phyloP scores from a whole-genome alignment of 495 filamentous ascomycete genomes.

The Ramalina intermedia region DNA sequence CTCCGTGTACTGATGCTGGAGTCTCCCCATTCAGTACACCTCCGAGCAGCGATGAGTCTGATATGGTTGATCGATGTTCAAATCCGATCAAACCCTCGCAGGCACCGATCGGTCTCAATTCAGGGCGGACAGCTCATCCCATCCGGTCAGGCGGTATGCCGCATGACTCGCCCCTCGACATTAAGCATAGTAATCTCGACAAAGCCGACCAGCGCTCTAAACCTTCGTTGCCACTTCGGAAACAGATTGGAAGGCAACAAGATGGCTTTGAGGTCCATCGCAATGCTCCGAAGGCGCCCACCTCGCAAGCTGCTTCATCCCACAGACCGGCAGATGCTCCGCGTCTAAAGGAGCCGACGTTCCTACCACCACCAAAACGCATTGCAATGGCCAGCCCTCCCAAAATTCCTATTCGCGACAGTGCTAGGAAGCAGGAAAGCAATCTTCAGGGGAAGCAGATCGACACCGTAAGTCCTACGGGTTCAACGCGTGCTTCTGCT shows the following conservation, averaged over 20 bases:
- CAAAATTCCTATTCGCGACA: not conserved
- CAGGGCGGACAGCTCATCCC: not conserved
- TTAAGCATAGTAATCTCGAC: not conserved
- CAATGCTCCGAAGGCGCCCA: too few relatives aligned
- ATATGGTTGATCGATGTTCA: not conserved
- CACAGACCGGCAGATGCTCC: not conserved
- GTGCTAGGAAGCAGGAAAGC: not conserved
- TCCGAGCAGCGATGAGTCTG: conserved; percentile 58
- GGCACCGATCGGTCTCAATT: not conserved
- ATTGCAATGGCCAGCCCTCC: not conserved
- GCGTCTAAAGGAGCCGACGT: not conserved
- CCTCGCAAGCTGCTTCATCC: too few relatives aligned
- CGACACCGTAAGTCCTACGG: not conserved
- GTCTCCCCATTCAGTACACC: conserved; percentile 86
- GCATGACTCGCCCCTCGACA: too few relatives aligned
- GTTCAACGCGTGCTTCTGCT: not conserved
- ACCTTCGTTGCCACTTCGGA: not conserved
- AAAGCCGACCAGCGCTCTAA: not conserved
- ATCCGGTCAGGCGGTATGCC: too few relatives aligned
- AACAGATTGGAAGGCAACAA: not conserved
- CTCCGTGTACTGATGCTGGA: conserved; percentile 26
- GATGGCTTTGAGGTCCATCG: not conserved
- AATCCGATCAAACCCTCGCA: not conserved
- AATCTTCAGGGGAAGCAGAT: conserved; percentile 3
- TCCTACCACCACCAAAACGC: conserved; percentile 33